A percentile compares a stretch with the other conserved stretches of the same genome.
Conservation (phyloP, 2,329 filamentous ascomycete genomes). For the Akanthomyces lecanii region DNA sequence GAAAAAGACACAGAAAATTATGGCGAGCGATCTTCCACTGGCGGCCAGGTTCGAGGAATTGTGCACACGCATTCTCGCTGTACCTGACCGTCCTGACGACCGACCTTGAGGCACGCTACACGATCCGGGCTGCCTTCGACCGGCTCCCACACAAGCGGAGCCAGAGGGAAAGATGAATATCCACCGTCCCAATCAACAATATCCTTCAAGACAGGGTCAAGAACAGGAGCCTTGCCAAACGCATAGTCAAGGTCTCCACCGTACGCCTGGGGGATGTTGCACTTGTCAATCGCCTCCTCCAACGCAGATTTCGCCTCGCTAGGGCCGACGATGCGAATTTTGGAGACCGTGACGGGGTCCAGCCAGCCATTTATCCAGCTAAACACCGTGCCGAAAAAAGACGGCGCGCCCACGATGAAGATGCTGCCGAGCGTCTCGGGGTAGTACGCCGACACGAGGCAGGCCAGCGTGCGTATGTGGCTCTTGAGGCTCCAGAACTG, state of each 20-base stretch:
- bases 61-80: constrained; percentile 48
- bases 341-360: constrained; percentile 86
- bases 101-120: constrained; percentile 51
- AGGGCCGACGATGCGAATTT: constrained; percentile 83
- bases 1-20: background rate
- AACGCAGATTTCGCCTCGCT: constrained; percentile 73
- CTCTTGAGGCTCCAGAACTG: constrained; percentile 93
- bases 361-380: constrained; percentile 96
- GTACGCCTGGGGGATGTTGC: constrained; percentile 56
- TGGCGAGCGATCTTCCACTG: constrained; percentile 12
- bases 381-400: constrained; percentile 89
- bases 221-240: constrained; percentile 25
- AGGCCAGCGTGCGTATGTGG: constrained; percentile 90
- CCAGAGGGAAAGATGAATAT: constrained; percentile 47
- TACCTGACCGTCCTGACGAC: constrained; percentile 41
- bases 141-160: constrained; percentile 54
- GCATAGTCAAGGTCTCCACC: constrained; percentile 75
- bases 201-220: constrained; percentile 23
- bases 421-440: constrained; percentile 74
- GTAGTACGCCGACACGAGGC: constrained; percentile 86
- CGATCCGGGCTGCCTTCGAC: constrained; percentile 38
- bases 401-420: constrained; percentile 80
- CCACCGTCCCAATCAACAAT: constrained; percentile 50
- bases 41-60: constrained; percentile 41
- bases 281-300: constrained; percentile 67